Evolutionary conservation across 495 filamentous ascomycete genomes (phyloP).

Genomic region (Aspergillus bridgeri): DNA sequence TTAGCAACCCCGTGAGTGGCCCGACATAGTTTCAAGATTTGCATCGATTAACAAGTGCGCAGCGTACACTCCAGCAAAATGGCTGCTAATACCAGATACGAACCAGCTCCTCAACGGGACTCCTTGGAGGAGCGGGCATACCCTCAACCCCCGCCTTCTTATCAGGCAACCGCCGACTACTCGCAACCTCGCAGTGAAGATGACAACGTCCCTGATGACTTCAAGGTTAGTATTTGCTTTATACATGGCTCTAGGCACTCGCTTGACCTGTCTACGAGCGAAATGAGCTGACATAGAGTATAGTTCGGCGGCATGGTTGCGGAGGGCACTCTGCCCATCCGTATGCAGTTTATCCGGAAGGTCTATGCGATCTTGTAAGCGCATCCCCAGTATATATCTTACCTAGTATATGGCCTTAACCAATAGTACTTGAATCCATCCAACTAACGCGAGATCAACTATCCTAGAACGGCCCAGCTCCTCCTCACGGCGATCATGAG

Average conservation of each 20-base stretch:
- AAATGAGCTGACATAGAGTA: constrained; percentile 11
- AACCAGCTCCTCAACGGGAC: constrained; percentile 68
- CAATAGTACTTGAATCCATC: not conserved
- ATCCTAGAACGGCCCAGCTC: constrained; percentile 74
- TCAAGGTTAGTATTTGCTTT: constrained; percentile 60
- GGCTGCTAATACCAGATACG: constrained; percentile 68
- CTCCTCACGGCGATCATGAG: constrained; percentile 77
- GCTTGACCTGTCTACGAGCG: not conserved
- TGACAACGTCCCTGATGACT: constrained; percentile 93
- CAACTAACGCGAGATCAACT: constrained; percentile 7
- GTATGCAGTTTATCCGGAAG: constrained; percentile 97
- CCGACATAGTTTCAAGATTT: not conserved
- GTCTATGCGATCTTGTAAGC: constrained; percentile 78
- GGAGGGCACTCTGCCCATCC: constrained; percentile 90
- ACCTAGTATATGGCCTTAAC: not conserved
- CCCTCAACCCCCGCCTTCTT: constrained; percentile 80
- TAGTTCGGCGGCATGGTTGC: constrained; percentile 87
- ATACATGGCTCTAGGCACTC: not conserved
- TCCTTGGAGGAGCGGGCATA: constrained; percentile 64
- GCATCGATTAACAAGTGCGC: constrained; percentile 1
- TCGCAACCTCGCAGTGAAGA: constrained; percentile 71
- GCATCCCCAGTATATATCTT: not conserved
- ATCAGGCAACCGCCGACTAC: constrained; percentile 44
- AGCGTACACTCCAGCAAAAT: constrained; percentile 34
- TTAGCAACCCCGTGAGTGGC: not conserved